These are phyloP conservation scores for Paecilomyces fulvus DNA, from an alignment of 2,329 filamentous ascomycete genomes.

Conservation along the genomic window DNA sequence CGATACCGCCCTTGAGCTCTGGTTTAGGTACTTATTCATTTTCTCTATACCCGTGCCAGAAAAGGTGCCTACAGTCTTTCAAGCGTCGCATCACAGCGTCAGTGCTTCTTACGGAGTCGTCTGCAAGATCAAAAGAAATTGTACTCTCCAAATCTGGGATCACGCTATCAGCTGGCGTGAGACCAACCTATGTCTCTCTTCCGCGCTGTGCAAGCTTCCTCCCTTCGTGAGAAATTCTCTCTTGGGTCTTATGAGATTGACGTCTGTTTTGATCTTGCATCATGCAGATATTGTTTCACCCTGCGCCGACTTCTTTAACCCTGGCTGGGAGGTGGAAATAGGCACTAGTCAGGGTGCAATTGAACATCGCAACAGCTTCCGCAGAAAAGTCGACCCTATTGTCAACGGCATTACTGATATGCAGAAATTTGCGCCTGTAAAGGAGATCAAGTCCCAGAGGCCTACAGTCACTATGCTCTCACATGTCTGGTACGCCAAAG, in stretches of 20 bases:
- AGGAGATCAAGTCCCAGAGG: slow-evolving; percentile 49
- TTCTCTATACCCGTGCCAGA: slow-evolving; percentile 51
- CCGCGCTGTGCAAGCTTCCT: slow-evolving; percentile 41
- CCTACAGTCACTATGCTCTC: slow-evolving; percentile 60
- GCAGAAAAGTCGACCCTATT: slow-evolving; percentile 54
- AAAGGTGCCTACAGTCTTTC: slow-evolving; percentile 51
- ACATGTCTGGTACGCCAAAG: slow-evolving; percentile 47
- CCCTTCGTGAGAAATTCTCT: slow-evolving; percentile 43
- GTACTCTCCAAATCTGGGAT: slow-evolving; percentile 56
- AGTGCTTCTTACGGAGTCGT: slow-evolving; percentile 54
- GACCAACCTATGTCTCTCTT: slow-evolving; percentile 43
- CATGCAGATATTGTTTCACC: slow-evolving; percentile 55
- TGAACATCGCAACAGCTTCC: slow-evolving; percentile 49
- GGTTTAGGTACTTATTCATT: slow-evolving; percentile 44
- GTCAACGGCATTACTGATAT: slow-evolving; percentile 59
- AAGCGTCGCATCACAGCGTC: slow-evolving; percentile 55
- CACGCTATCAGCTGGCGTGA: slow-evolving; percentile 56
- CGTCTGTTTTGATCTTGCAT: slow-evolving; percentile 39
- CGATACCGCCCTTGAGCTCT: slow-evolving; percentile 30
- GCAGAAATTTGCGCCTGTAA: slow-evolving; percentile 53
- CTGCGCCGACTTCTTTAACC: slow-evolving; percentile 55
- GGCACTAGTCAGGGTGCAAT: slow-evolving; percentile 50
- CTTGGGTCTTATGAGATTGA: slow-evolving; percentile 40
- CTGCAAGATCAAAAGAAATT: slow-evolving; percentile 52
- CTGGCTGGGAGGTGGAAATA: slow-evolving; percentile 55